Conservation (phyloP, 169 alveolate genomes). For the Plasmodium knowlesi region DNA sequence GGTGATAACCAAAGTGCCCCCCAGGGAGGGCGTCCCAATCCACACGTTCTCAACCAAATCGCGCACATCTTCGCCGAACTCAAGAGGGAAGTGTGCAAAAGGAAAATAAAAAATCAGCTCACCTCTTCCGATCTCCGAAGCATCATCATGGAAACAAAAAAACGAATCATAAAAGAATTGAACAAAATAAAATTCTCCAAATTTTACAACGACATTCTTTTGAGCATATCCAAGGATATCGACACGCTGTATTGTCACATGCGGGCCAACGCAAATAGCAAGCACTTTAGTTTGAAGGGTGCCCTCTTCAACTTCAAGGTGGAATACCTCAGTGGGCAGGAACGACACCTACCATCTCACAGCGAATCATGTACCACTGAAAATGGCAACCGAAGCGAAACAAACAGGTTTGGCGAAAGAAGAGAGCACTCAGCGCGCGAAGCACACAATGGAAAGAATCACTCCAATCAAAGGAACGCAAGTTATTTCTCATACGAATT, state of each 20-base stretch:
- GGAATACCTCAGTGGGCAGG: slow-evolving; percentile 5
- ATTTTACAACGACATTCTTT: slow-evolving; percentile 49
- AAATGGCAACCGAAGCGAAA: not conserved
- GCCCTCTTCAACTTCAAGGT: slow-evolving; percentile 17
- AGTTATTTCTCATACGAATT: slow-evolving; percentile 37
- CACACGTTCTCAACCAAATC: slow-evolving; percentile 8
- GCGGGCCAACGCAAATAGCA: not conserved
- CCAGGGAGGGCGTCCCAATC: not conserved
- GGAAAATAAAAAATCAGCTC: not conserved
- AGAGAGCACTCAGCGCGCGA: not conserved
- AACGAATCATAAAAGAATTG: slow-evolving; percentile 19
- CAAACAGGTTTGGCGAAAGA: not conserved
- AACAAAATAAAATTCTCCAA: slow-evolving; percentile 45
- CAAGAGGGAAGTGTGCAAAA: slow-evolving; percentile 19
- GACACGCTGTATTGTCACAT: slow-evolving; percentile 12
- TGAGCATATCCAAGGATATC: slow-evolving; percentile 49
- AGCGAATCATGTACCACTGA: not conserved
- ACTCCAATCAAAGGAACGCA: not conserved
- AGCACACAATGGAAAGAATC: not conserved
- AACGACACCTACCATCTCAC: not conserved
- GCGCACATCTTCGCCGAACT: slow-evolving; percentile 27
- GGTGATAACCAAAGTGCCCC: no score
- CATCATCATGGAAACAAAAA: slow-evolving; percentile 42
- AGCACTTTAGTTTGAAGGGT: slow-evolving; percentile 15
- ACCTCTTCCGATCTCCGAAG: not conserved